Evolutionary conservation across 2,329 filamentous ascomycete species (phyloP).

Genomic region (Clonostachys sp.): DNA sequence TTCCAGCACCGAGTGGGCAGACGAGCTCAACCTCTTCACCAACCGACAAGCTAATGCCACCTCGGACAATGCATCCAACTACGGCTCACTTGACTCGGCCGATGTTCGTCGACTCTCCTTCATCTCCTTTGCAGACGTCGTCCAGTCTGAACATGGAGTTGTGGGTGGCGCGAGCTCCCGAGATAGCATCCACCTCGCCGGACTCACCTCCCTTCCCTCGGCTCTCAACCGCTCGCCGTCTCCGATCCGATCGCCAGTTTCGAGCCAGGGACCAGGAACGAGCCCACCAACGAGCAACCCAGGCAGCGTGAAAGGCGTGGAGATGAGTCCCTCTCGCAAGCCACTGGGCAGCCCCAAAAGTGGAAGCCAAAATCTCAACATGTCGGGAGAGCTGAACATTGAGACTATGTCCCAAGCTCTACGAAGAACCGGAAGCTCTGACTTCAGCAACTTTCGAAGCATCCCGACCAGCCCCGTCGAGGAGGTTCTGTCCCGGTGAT

Average conservation of each 20-base stretch:
- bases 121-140: conserved; percentile 94
- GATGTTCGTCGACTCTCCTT: conserved; percentile 86
- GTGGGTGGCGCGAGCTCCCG: conserved; percentile 47
- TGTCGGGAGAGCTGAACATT: conserved; percentile 68
- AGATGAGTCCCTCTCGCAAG: conserved; percentile 60
- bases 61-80: conserved; percentile 64
- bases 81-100: conserved; percentile 67
- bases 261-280: conserved; percentile 63
- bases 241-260: conserved; percentile 74
- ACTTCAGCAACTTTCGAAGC: conserved; percentile 58
- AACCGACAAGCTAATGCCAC: conserved; percentile 26
- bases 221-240: conserved; percentile 67
- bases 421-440: conserved; percentile 77
- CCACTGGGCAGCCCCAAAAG: conserved; percentile 60
- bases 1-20: conserved; percentile 44
- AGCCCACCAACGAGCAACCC: conserved; percentile 76
- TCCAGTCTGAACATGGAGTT: conserved; percentile 74
- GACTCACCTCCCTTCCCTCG: conserved; percentile 55
- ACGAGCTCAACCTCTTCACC: conserved; percentile 52
- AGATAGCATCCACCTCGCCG: conserved; percentile 67
- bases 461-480: conserved; percentile 55
- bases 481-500: neutral
- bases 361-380: conserved; percentile 41
- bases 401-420: conserved; percentile 93
- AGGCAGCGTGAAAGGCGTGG: conserved; percentile 68